Evolutionary conservation across 768 basidiomycete species (phyloP).

Genomic region (Leccinum longicurvipes): DNA sequence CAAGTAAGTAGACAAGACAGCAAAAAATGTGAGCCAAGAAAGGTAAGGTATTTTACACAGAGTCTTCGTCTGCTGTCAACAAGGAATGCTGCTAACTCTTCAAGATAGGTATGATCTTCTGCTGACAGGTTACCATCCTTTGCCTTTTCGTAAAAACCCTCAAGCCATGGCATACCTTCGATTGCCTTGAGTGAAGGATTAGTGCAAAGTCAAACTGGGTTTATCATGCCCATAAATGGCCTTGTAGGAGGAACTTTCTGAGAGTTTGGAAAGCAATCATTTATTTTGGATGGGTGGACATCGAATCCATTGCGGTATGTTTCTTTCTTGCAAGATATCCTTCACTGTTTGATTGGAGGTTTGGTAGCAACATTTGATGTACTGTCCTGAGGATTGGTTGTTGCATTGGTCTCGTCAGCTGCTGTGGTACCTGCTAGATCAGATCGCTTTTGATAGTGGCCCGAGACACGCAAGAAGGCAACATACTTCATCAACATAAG

Average conservation of each 20-base stretch:
- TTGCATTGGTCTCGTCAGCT: no score
- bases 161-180: neutral
- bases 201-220: no score
- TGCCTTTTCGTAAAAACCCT: neutral
- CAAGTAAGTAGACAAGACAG: no score
- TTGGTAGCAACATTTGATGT: no score
- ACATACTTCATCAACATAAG: neutral
- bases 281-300: neutral
- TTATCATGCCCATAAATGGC: neutral
- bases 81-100: neutral
- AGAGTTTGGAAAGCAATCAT: neutral
- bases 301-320: neutral
- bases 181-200: neutral
- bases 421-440: no score
- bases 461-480: neutral
- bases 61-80: neutral
- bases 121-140: neutral
- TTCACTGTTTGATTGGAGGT: no score
- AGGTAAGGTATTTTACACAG: no score
- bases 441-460: no score
- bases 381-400: no score
- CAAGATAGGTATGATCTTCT: no score
- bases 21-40: no score
- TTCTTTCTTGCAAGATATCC: no score
- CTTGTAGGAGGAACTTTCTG: neutral